phyloP scores from a whole-genome alignment of 495 filamentous ascomycete genomes.

The Schizothecium vesticola region DNA sequence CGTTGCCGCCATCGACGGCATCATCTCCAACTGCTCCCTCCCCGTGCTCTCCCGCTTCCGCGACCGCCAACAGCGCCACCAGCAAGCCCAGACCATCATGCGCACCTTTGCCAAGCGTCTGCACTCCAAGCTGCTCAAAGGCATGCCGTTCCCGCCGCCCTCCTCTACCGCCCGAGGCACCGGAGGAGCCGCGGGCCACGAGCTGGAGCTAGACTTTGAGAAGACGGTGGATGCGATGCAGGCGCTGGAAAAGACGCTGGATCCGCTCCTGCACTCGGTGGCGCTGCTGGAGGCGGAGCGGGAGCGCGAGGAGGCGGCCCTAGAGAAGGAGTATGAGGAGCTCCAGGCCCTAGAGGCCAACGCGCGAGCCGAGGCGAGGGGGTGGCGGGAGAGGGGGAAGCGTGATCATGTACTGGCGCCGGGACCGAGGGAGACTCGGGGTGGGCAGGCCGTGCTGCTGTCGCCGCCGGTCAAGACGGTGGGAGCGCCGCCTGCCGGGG shows the following conservation, averaged over 20 bases:
- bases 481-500: constrained; percentile 13
- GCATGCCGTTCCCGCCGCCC: constrained; percentile 41
- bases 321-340: constrained; percentile 36
- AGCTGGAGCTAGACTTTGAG: constrained; percentile 43
- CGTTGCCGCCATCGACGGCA: constrained; percentile 30
- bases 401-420: constrained; percentile 41
- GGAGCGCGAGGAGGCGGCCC: constrained; percentile 33
- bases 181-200: constrained; percentile 18
- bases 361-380: constrained; percentile 32
- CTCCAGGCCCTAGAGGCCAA: constrained; percentile 35
- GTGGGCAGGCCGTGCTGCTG: constrained; percentile 1
- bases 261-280: constrained; percentile 41
- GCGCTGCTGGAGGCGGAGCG: constrained; percentile 37
- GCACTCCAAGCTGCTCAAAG: constrained; percentile 31
- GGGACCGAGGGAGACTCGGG: constrained; percentile 10
- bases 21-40: constrained; percentile 34
- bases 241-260: constrained; percentile 34
- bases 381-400: constrained; percentile 31
- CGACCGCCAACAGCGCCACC: constrained; percentile 30
- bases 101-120: constrained; percentile 30
- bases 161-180: background rate
- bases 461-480: background rate
- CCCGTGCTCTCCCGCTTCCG: constrained; percentile 38
- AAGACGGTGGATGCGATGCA: constrained; percentile 33
- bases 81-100: constrained; percentile 34